Base-by-base conservation (phyloP, 2,329 filamentous ascomycete species). In the Fusarium abutilonis region DNA sequence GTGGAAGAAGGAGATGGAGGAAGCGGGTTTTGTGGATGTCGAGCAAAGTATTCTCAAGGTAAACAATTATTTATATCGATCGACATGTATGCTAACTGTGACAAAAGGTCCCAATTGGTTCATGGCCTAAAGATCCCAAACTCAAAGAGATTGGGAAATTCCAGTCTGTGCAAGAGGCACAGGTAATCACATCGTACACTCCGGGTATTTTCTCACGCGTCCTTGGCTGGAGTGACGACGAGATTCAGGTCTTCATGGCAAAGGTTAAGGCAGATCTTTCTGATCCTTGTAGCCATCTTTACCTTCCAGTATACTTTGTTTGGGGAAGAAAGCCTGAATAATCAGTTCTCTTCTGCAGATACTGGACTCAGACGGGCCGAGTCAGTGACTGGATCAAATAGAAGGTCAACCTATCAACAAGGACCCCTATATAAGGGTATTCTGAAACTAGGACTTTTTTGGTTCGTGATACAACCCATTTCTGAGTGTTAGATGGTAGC, bases 191-290 rank as follows among this genome's bases (percentile, higher is more conserved):
- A 1, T 67, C 65, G 0, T 67, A 67, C 34, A 67, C 65, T 0
- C 60, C 64, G 0, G 63, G 54, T 2, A 52, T 67, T 4, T 67
- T 65, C 35, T 67, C 65, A 2, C 64, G 56, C 9, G 21, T 68
- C 6, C 56, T 69, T 2, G 67, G 67, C 4, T 68, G 65, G 66
- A 44, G 56, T 2, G 56, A 65, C 8, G 35, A 48, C 3, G 66
- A 67, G 28, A 64, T 68, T 21, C 60, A 64, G 32, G 61, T 66
- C 0, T 62, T 69, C 2, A 62, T 65, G 60, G 63, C 56, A 9
- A 65, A 62, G 41, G 56, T 62, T 8, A 67, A 68, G 51, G 60
- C 45, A 14, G 63, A 70, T 14, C 43, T 70, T 7, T 43, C 46
- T 7, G 47, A 66, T 11, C 60, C 66, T 3, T 14, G 36, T 7